A percentile compares a stretch with the other conserved stretches of the same genome.
Conservation (phyloP, 352 stramenopile species). For the Globisporangium spinosum region DNA sequence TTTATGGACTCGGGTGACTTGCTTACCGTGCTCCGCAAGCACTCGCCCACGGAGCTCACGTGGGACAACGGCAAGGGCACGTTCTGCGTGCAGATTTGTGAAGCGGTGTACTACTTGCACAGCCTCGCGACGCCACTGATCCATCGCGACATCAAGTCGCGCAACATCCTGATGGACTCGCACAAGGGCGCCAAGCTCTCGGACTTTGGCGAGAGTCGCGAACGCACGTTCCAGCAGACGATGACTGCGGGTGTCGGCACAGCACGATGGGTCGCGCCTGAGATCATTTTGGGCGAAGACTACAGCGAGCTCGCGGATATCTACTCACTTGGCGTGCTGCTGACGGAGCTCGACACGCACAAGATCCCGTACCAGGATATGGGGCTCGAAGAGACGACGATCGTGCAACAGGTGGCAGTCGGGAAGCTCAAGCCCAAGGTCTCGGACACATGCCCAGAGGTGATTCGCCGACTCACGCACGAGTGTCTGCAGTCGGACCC, state of each 20-base stretch:
- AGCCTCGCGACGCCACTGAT: constrained; percentile 84
- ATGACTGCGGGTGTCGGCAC: constrained; percentile 77
- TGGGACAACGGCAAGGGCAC: constrained; percentile 61
- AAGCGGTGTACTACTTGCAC: constrained; percentile 88
- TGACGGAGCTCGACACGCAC: constrained; percentile 70
- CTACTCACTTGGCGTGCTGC: constrained; percentile 68
- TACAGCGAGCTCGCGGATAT: constrained; percentile 73
- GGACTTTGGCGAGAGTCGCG: constrained; percentile 71
- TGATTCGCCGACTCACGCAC: constrained; percentile 71
- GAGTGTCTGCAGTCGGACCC: constrained; percentile 82
- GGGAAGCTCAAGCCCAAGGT: constrained; percentile 76
- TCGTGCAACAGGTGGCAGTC: constrained; percentile 76
- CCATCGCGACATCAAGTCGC: constrained; percentile 90
- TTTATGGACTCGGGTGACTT: constrained; percentile 77
- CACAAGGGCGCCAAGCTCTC: constrained; percentile 71
- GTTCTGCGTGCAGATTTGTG: constrained; percentile 77
- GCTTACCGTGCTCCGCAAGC: constrained; percentile 51
- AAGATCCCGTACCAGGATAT: constrained; percentile 68
- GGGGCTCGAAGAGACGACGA: constrained; percentile 71
- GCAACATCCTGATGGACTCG: constrained; percentile 86
- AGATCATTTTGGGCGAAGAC: constrained; percentile 77
- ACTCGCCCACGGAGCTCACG: constrained; percentile 38
- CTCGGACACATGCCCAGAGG: constrained; percentile 69
- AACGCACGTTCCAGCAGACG: constrained; percentile 68
- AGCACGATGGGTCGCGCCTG: constrained; percentile 66